phyloP scores from a whole-genome alignment of 1,284 basidiomycete species.

The Singerocomus inundabilis region DNA sequence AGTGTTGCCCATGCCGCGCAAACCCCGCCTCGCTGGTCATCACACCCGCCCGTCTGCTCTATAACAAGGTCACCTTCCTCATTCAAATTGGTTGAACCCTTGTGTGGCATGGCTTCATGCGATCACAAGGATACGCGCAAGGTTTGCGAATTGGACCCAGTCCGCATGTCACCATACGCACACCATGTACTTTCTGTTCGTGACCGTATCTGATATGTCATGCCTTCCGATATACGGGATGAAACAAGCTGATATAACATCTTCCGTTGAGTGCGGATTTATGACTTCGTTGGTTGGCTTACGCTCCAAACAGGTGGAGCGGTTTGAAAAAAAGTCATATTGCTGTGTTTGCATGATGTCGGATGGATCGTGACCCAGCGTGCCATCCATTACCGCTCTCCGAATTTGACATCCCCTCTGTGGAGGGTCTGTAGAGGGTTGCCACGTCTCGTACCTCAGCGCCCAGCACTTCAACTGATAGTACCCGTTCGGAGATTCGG shows the following conservation, averaged over 20 bases:
- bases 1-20: not conserved
- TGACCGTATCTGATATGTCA: not conserved
- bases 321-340: not conserved
- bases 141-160: conserved; percentile 5
- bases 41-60: conserved; percentile 5
- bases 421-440: not conserved
- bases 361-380: not conserved
- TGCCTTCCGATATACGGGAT: not conserved
- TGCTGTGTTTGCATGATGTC: not conserved
- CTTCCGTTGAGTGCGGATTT: not conserved
- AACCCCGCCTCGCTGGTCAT: conserved; percentile 13
- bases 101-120: conserved; percentile 1
- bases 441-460: not conserved
- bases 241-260: conserved; percentile 2
- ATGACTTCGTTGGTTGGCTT: not conserved
- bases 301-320: conserved; percentile 5
- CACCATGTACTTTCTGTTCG: not conserved
- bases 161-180: not conserved
- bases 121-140: conserved; percentile 1
- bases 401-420: not conserved
- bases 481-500: not conserved
- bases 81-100: conserved; percentile 11
- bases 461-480: not conserved
- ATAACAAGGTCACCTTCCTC: conserved; percentile 1
- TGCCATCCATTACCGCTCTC: not conserved